phyloP scores from a whole-genome alignment of 2,329 filamentous ascomycete genomes.

The Calcarisporium arbuscula region DNA sequence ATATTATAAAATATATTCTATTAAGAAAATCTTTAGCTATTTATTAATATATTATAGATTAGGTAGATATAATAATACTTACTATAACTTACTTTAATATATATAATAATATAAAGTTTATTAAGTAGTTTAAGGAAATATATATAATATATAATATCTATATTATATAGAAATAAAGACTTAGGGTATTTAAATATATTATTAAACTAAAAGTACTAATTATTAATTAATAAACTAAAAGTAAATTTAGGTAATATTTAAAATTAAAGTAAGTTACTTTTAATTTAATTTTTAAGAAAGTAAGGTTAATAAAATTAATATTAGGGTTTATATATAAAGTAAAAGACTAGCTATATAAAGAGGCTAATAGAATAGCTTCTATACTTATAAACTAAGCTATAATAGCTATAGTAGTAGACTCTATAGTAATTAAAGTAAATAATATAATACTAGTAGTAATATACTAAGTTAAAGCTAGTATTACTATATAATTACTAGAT shows the following conservation, averaged over 20 bases:
- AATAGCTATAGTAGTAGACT: neutral
- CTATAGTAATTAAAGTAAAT: neutral
- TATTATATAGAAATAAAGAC: neutral
- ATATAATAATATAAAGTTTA: neutral
- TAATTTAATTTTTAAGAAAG: neutral
- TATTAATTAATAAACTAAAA: neutral
- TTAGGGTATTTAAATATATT: neutral
- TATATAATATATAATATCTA: no score
- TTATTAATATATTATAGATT: neutral
- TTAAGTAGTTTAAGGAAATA: neutral
- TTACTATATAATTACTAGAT: neutral
- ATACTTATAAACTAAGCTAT: neutral
- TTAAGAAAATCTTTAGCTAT: constrained; percentile 1
- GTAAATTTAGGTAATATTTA: neutral
- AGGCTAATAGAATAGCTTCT: neutral
- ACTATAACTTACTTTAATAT: neutral
- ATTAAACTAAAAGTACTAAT: neutral
- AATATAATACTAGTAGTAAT: neutral
- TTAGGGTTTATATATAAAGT: neutral
- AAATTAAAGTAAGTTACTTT: constrained; percentile 1
- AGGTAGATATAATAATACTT: neutral
- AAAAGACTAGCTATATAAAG: neutral
- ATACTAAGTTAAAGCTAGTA: neutral
- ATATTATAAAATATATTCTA: neutral
- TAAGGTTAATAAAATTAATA: neutral